phyloP scores from a whole-genome alignment of 2,329 filamentous ascomycete species.

The Penicillium sp. region DNA sequence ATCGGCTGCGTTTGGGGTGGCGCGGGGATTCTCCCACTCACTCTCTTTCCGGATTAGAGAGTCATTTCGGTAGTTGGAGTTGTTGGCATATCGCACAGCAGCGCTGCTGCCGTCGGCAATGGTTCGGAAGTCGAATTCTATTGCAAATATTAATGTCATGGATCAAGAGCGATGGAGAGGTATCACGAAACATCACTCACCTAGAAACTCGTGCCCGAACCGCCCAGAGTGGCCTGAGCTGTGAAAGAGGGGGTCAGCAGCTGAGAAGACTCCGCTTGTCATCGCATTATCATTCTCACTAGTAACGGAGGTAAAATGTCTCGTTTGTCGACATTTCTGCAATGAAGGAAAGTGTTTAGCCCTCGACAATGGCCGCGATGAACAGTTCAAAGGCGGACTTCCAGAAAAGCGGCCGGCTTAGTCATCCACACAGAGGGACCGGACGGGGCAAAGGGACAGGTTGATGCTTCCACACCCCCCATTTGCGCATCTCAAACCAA shows the following conservation, averaged over 20 bases:
- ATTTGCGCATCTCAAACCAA: constrained; percentile 36
- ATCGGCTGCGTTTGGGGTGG: neutral
- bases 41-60: constrained; percentile 99
- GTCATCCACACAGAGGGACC: constrained; percentile 51
- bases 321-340: constrained; percentile 70
- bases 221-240: constrained; percentile 97
- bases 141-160: constrained; percentile 26
- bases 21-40: constrained; percentile 53
- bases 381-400: constrained; percentile 20
- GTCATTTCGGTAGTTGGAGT: constrained; percentile 99
- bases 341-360: constrained; percentile 2
- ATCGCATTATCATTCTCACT: constrained; percentile 63
- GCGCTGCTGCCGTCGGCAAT: constrained; percentile 92
- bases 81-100: constrained; percentile 95
- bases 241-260: constrained; percentile 44
- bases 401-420: constrained; percentile 40
- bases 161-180: constrained; percentile 13
- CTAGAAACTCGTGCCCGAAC: constrained; percentile 97
- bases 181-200: constrained; percentile 54
- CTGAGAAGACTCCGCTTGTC: constrained; percentile 41
- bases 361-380: constrained; percentile 1
- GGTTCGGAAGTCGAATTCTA: constrained; percentile 95
- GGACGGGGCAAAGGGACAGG: constrained; percentile 47
- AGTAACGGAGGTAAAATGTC: constrained; percentile 95
- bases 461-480: constrained; percentile 39